Percentiles rank a stretch among this genome's conserved stretches.
Conservation (phyloP, 2,329 filamentous ascomycete species). For the Colletotrichum incanum region DNA sequence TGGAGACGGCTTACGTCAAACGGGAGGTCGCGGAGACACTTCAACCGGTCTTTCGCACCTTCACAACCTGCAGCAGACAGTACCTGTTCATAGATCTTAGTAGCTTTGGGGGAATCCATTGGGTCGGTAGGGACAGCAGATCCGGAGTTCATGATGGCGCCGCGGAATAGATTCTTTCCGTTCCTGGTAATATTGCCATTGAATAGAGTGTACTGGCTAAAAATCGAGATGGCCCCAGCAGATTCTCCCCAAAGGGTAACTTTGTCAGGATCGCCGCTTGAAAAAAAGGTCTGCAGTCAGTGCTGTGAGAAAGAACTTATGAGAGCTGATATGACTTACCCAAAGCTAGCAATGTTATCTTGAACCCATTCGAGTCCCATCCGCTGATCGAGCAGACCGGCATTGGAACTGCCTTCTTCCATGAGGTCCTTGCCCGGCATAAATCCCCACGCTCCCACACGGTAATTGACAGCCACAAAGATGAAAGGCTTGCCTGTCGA, state of each 20-base stretch:
- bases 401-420: slow-evolving; percentile 61
- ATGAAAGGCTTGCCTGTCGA: slow-evolving; percentile 54
- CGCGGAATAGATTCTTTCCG: slow-evolving; percentile 74
- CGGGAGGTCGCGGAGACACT: slow-evolving; percentile 69
- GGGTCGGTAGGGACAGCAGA: slow-evolving; percentile 65
- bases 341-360: slow-evolving; percentile 55
- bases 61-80: slow-evolving; percentile 68
- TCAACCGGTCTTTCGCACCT: slow-evolving; percentile 61
- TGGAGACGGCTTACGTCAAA: slow-evolving; percentile 66
- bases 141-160: slow-evolving; percentile 76
- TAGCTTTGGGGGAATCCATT: slow-evolving; percentile 70
- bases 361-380: slow-evolving; percentile 56
- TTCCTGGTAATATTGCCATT: slow-evolving; percentile 68
- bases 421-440: slow-evolving; percentile 57
- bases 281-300: neutral
- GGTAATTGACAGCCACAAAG: slow-evolving; percentile 51
- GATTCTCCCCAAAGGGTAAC: slow-evolving; percentile 78
- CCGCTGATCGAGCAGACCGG: slow-evolving; percentile 52
- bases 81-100: slow-evolving; percentile 68
- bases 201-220: slow-evolving; percentile 74
- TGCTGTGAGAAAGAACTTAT: too few relatives aligned
- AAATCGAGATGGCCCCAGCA: slow-evolving; percentile 72
- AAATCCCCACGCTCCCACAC: slow-evolving; percentile 50
- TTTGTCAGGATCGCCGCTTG: slow-evolving; percentile 72
- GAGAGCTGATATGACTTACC: slow-evolving; percentile 28